Base-by-base conservation (phyloP, 257 asterid genomes). In the Nyctanthes arbortristis region DNA sequence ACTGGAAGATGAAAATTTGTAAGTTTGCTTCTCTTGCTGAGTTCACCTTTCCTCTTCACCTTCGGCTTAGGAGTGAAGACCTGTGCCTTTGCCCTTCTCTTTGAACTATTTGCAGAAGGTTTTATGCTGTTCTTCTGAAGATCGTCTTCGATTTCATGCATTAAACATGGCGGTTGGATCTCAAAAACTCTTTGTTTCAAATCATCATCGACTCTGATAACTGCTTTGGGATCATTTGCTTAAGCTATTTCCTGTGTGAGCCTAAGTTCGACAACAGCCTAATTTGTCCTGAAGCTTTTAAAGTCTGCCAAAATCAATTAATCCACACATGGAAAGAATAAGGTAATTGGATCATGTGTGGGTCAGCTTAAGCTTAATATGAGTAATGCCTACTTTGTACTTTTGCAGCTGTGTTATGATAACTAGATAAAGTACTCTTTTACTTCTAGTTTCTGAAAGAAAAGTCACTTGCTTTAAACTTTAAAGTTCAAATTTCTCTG, bases 1-100 rank as follows among this genome's bases (percentile, higher is more conserved):
- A 91, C 95, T 0, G 94, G 96, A 78, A 93, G 96, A 29, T 91
- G 97, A 36, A 88, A 81, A 64, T 91, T 91, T 18, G 98, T 93
- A 56, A 93, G 94, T 82, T 91, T 93, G 64, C 96, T 89, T 85
- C 96, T 87, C 80, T 85, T 90, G 89, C 88, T 82, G 73, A 91
- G 84, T 75, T 87, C 94, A 1, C 75, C 75, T 80, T 89, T 84
- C 89, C 89, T 91, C 89, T 87, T 92, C 89, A 82, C 54, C 83
- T 92, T 86, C 40, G 87, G 77, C 74, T 89, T 87, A 47, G 79
- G 81, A 27, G 69, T 68, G 65, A 89, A 85, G 28, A 84, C 69
- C 67, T 86, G 88, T 30, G 96, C 96, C 84, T 69, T 63, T n/a
- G 94, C 96, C 81, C 96, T 78, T 78, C 96, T 89, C 82, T 73